Conservation (phyloP, 176 grass and related monocot genomes). For the Triticum aestivum region DNA sequence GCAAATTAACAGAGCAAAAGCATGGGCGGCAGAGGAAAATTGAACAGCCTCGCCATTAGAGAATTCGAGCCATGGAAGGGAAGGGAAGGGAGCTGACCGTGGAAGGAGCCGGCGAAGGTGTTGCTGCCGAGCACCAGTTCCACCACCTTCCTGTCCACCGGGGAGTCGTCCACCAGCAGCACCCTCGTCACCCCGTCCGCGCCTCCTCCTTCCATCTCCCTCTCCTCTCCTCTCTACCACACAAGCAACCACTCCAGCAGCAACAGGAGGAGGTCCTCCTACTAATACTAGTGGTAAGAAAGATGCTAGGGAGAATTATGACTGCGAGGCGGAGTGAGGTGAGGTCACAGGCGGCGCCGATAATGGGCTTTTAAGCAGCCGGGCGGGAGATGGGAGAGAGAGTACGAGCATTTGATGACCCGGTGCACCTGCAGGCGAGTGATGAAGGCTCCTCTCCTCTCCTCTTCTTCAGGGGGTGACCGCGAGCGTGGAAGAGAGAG, state of each 20-base stretch:
- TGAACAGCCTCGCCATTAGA: neutral
- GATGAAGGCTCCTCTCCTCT: neutral
- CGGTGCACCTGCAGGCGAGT: neutral
- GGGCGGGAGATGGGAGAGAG: neutral
- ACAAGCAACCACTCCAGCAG: neutral
- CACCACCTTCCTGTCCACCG: slow-evolving; percentile 69
- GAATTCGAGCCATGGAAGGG: neutral
- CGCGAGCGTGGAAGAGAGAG: neutral
- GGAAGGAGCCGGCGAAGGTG: slow-evolving; percentile 58
- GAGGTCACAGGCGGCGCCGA: neutral
- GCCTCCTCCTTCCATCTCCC: slow-evolving; percentile 12
- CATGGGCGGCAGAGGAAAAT: neutral
- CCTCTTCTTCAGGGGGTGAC: neutral
- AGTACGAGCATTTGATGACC: neutral
- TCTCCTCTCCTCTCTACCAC: neutral
- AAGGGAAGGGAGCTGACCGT: slow-evolving; percentile 34
- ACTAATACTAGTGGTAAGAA: neutral
- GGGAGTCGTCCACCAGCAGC: slow-evolving; percentile 89
- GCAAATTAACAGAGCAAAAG: neutral
- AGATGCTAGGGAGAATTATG: neutral
- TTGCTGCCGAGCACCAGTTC: slow-evolving; percentile 71
- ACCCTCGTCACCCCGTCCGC: slow-evolving; percentile 57
- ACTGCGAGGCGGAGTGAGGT: neutral
- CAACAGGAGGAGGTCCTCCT: neutral
- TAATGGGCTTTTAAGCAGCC: slow-evolving; percentile 8